Evolutionary conservation across 495 filamentous ascomycete species (phyloP).

Genomic region (Penicillium mononematosum): DNA sequence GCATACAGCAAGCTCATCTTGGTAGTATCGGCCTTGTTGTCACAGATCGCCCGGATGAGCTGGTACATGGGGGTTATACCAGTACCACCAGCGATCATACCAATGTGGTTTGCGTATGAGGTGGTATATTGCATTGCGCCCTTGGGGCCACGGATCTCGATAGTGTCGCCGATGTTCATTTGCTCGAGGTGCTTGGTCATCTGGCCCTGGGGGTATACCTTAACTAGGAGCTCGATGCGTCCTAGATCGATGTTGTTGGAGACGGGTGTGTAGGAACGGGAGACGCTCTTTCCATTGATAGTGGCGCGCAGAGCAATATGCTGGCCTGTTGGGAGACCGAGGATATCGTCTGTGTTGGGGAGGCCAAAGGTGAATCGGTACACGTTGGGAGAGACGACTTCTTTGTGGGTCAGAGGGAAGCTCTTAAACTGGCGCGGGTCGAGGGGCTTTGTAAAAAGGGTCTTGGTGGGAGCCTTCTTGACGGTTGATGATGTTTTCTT

Average conservation of each 20-base stretch:
- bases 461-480: not conserved
- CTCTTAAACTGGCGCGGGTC: slow-evolving; percentile 1
- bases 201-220: slow-evolving; percentile 39
- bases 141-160: slow-evolving; percentile 50
- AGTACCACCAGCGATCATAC: slow-evolving; percentile 35
- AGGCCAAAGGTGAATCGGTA: slow-evolving; percentile 42
- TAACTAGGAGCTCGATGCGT: slow-evolving; percentile 40
- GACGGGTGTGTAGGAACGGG: slow-evolving; percentile 44
- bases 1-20: slow-evolving; percentile 48
- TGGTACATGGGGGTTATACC: slow-evolving; percentile 57
- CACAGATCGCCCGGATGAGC: slow-evolving; percentile 51
- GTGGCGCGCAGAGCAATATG: slow-evolving; percentile 41
- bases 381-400: slow-evolving; percentile 35
- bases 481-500: not conserved
- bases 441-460: not conserved
- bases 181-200: slow-evolving; percentile 42
- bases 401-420: slow-evolving; percentile 4
- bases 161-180: slow-evolving; percentile 39
- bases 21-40: slow-evolving; percentile 47
- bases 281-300: slow-evolving; percentile 39
- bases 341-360: slow-evolving; percentile 30
- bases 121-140: slow-evolving; percentile 47
- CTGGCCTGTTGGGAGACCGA: slow-evolving; percentile 48
- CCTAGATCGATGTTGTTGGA: slow-evolving; percentile 45
- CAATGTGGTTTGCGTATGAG: slow-evolving; percentile 35